These are phyloP conservation scores for Leucaena leucocephala DNA, from an alignment of 306 rosid species.

Conservation along the genomic window DNA sequence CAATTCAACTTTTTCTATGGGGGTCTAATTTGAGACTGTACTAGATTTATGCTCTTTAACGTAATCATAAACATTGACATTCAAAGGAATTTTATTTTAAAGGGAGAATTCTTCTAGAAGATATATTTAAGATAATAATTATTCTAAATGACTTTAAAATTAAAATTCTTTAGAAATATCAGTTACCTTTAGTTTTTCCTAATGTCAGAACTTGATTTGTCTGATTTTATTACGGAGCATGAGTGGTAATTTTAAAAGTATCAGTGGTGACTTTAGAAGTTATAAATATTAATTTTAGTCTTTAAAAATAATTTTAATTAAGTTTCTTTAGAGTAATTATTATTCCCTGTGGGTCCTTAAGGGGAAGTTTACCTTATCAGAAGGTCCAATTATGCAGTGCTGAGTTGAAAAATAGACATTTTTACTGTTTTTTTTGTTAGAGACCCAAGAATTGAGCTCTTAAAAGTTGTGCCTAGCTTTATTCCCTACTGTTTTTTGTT, in stretches of 20 bases:
- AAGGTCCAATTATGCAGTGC: neutral
- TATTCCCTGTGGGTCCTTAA: neutral
- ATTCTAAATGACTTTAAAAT: neutral
- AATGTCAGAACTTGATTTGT: neutral
- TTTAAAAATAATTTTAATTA: neutral
- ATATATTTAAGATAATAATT: neutral
- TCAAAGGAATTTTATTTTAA: neutral
- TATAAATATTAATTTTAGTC: neutral
- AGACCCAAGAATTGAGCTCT: neutral
- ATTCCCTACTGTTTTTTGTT: neutral
- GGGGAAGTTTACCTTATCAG: neutral
- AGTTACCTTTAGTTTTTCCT: neutral
- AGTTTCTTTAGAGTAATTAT: neutral
- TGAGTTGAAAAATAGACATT: neutral
- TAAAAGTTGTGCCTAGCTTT: neutral
- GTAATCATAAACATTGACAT: neutral
- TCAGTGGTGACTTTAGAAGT: neutral
- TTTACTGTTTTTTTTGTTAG: neutral
- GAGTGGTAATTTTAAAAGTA: neutral
- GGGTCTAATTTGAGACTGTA: neutral
- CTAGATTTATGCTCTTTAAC: neutral
- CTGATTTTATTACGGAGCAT: neutral
- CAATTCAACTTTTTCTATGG: neutral
- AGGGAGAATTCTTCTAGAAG: neutral
- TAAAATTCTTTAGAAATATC: neutral